Conservation (phyloP, 2,329 filamentous ascomycete genomes). For the Fusarium haematococcum region DNA sequence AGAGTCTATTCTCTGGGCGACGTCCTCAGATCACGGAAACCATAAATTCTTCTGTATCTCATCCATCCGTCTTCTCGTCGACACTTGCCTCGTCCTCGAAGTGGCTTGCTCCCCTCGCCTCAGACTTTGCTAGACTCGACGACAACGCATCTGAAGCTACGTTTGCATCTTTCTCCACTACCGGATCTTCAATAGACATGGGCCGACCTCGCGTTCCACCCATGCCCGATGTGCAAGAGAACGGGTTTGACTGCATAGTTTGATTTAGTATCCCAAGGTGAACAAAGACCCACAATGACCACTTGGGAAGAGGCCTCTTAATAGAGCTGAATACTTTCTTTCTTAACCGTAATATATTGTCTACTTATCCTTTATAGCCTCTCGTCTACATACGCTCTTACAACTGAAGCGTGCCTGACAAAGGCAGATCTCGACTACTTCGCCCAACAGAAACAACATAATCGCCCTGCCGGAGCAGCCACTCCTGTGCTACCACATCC, state of each 20-base stretch:
- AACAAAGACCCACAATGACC: neutral
- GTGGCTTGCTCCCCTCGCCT: too few relatives aligned
- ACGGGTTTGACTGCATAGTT: neutral
- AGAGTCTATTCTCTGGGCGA: neutral
- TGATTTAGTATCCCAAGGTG: neutral
- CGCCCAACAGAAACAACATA: neutral
- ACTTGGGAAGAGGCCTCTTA: neutral
- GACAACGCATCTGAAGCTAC: neutral
- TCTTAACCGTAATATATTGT: neutral
- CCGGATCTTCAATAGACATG: neutral
- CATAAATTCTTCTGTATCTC: too few relatives aligned
- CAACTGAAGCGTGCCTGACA: neutral
- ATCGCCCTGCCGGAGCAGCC: neutral
- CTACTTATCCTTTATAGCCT: neutral
- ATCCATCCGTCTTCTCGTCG: too few relatives aligned
- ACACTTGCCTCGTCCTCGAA: too few relatives aligned
- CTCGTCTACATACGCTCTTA: neutral
- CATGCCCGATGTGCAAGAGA: neutral
- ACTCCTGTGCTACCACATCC: neutral
- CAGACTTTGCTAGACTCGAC: neutral
- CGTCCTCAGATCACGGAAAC: too few relatives aligned
- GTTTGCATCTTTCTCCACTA: constrained; percentile 7
- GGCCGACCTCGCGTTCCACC: constrained; percentile 1
- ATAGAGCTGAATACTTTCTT: neutral
- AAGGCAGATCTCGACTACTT: neutral